Base-by-base conservation (phyloP, 1,284 basidiomycete species). In the Coniferiporia weirii region DNA sequence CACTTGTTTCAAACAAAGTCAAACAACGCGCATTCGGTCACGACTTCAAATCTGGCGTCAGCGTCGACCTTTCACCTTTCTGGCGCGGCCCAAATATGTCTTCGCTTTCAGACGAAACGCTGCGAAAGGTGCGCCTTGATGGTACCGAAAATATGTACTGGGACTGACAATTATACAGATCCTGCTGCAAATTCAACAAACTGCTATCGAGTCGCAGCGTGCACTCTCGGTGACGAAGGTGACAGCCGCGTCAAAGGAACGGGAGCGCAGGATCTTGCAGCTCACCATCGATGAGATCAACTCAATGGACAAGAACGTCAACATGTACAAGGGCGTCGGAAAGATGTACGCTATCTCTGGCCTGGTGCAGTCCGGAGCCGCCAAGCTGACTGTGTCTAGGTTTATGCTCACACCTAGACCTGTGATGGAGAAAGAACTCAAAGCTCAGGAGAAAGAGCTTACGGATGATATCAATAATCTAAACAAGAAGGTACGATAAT, bases 291-390 rank as follows among this genome's bases (percentile, higher is more conserved):
- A 85, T 65, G 90, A 93, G 70, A 84, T 91, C 61, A 76, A 76
- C 46, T 74, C 76, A 20, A 79, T 91, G 52, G 76, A 83, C 63
- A 78, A 81, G 20, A 80, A 87, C 62, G 85, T 89, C 5, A 91
- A 87, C 66, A 74, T 95, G 66, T 95, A 93, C 75, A 91, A 89
- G 67, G 93, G 93, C 50, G 90, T 95, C 53, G 93, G 93, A 46
- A 95, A 95, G 75, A 94, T 94, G 93, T 94, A 64, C 64, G 84
- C 36, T 36, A n/a, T 45, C n/a, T 46, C 49, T 50, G 43, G 20
- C 53, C 32, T 52, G 45, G 59, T 49, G 6, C n/a, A 3, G 48
- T 50, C 53, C 15, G 47, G 17, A 9, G 9, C 8, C 50, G 38
- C 46, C 55, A 51, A 54, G 50, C 27, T 64, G 59, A 51, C 60